phyloP scores from a whole-genome alignment of 2,329 filamentous ascomycete genomes.

The Rhynchosporium agropyri region DNA sequence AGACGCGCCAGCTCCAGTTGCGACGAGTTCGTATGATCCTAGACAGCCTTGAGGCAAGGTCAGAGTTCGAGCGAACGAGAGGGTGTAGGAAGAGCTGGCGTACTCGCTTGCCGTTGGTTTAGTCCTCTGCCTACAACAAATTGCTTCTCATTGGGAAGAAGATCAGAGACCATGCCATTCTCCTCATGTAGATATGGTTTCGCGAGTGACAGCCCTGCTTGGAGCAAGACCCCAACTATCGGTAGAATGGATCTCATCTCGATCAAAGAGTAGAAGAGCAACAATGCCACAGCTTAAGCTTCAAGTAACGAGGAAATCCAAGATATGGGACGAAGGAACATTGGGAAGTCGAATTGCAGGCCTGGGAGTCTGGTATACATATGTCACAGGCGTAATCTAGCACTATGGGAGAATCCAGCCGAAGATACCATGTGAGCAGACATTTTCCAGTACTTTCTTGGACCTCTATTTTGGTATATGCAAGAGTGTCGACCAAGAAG shows the following conservation, averaged over 20 bases:
- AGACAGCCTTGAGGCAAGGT: slow-evolving; percentile 2
- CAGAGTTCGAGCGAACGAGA: background rate
- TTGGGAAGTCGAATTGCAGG: background rate
- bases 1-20: slow-evolving; percentile 5
- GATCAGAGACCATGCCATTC: slow-evolving; percentile 20
- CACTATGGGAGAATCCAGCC: slow-evolving; percentile 9
- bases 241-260: slow-evolving; percentile 7
- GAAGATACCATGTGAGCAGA: background rate
- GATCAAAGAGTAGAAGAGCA: background rate
- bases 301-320: background rate
- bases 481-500: background rate
- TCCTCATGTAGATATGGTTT: slow-evolving; percentile 15
- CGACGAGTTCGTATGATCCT: slow-evolving; percentile 15
- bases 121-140: slow-evolving; percentile 2
- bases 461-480: slow-evolving; percentile 3
- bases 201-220: slow-evolving; percentile 10
- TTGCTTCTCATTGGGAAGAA: background rate
- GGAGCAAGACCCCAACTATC: slow-evolving; percentile 2
- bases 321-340: background rate
- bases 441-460: background rate
- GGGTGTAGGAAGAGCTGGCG: background rate
- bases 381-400: background rate
- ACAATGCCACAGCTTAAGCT: background rate
- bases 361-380: slow-evolving; percentile 7
- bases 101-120: background rate